Evolutionary conservation across 1,139 yeast species (phyloP), one percentile per base, ranked within the genome.

Genomic region (Candida mesenterica): DNA sequence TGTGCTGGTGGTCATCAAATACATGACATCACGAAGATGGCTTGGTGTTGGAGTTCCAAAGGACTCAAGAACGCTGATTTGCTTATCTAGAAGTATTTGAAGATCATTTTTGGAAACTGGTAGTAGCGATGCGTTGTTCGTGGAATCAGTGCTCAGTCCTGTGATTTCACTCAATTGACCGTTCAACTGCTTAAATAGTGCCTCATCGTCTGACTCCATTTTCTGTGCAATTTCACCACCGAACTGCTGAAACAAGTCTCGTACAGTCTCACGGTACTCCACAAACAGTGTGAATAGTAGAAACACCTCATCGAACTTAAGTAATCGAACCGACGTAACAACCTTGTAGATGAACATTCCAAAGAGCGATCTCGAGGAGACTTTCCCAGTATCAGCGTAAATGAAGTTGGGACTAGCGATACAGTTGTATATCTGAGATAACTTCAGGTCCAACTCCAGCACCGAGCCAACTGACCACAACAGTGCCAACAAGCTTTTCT

Each of bases 261-360:
- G 44, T 2, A 12, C 6, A 24, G 26, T 10, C 26, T 66, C 70
- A 40, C 85, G 59, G 50, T 77, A 82, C 18, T 64, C 65, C 4
- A 66, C 55, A 52, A 81, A 77, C 1, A 79, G 69, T 25, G 62
- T 66, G 72, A 79, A 82, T n/a, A 83, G 52, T 4, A 63, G 50
- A 8, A 69, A 57, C 1, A 68, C 59, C 45, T 79, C 84, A 41
- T 81, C 85, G 49, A 82, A 82, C 40, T 73, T 76, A 34, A 83
- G 53, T 2, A 75, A 55, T 30, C 72, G 74, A 46, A 73, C 75
- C 6, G 80, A 69, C 4, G 77, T 61, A 1, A 70, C 62, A 26
- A 79, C 50, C 39, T 55, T 58, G 16, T 55, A 56, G 8, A 67
- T 55, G 40, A 65, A 68, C 12, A 55, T 49, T 0, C 76, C 76